Conservation (phyloP, 768 basidiomycete genomes). For the Zangia roseola region DNA sequence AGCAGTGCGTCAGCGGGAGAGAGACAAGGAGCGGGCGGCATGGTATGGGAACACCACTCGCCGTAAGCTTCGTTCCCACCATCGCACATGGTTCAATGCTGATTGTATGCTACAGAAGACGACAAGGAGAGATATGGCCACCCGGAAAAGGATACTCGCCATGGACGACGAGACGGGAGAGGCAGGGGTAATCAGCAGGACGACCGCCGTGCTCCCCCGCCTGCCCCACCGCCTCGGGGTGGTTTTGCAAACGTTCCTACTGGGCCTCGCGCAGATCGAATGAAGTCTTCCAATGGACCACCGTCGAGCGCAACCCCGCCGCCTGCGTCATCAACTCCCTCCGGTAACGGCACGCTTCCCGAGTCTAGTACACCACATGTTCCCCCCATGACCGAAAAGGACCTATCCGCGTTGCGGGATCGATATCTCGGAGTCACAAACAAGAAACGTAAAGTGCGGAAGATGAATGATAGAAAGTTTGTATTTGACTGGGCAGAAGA, state of each 20-base stretch:
- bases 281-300: constrained; percentile 36
- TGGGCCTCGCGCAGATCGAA: constrained; percentile 77
- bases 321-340: constrained; percentile 46
- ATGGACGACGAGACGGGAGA: constrained; percentile 40
- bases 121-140: constrained; percentile 47
- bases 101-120: constrained; percentile 40
- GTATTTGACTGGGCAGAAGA: constrained; percentile 99
- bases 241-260: constrained; percentile 75
- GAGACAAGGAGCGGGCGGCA: constrained; percentile 33
- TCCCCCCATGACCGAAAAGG: constrained; percentile 76
- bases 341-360: constrained; percentile 27
- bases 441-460: constrained; percentile 92
- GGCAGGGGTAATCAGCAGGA: constrained; percentile 37
- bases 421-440: constrained; percentile 93
- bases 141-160: constrained; percentile 48
- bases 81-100: background rate
- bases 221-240: constrained; percentile 36
- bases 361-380: constrained; percentile 42
- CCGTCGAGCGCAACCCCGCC: constrained; percentile 43
- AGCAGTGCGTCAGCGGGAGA: constrained; percentile 54
- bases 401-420: constrained; percentile 81
- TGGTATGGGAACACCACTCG: constrained; percentile 42
- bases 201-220: constrained; percentile 35
- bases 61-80: constrained; percentile 20
- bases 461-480: constrained; percentile 95